These are phyloP conservation scores for Mucor lusitanicus DNA, from an alignment of 371 early-diverging fungal species.

Conservation along the genomic window DNA sequence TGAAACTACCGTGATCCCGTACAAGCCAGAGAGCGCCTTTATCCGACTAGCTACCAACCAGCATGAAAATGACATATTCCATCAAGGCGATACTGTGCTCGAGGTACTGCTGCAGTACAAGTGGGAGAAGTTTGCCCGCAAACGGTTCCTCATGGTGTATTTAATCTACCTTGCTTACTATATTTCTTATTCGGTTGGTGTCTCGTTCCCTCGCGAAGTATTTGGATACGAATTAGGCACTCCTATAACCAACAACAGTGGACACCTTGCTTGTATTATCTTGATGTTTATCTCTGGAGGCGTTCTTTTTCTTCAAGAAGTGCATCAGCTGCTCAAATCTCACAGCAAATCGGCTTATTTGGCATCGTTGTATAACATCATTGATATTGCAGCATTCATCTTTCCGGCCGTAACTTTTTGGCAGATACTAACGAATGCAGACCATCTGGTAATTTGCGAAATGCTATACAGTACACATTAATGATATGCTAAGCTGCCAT, in stretches of 20 bases:
- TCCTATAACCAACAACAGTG: neutral
- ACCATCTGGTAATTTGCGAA: neutral
- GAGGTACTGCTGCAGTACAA: too few relatives aligned
- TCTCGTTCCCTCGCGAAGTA: too few relatives aligned
- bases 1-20: neutral
- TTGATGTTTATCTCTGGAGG: constrained; percentile 7
- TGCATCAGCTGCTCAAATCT: neutral
- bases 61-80: constrained; percentile 9
- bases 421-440: neutral
- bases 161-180: too few relatives aligned
- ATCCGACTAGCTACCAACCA: neutral
- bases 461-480: too few relatives aligned
- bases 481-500: neutral
- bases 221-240: too few relatives aligned
- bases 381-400: constrained; percentile 8
- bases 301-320: neutral
- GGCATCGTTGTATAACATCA: constrained; percentile 9
- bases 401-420: constrained; percentile 1
- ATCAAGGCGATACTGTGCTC: neutral
- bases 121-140: too few relatives aligned
- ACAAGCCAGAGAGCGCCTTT: constrained; percentile 4
- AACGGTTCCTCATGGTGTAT: too few relatives aligned
- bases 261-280: neutral
- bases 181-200: too few relatives aligned
- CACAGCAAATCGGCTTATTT: neutral